Conservation (phyloP, 1,139 yeast species). For the Magnusiomyces ingens region DNA sequence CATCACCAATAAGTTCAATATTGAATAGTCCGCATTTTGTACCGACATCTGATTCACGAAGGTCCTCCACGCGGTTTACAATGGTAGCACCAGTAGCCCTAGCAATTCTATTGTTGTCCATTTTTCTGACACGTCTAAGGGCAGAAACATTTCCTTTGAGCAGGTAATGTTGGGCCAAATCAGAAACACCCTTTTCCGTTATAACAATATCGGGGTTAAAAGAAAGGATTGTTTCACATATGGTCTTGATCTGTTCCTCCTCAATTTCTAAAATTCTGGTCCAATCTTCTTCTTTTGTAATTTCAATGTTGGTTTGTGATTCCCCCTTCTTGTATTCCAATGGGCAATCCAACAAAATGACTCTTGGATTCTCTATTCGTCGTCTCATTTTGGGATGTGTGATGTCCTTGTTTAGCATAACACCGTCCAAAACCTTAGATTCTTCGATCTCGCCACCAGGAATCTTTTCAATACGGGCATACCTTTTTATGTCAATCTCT, state of each 20-base stretch:
- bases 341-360: constrained; percentile 89
- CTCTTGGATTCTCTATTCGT: constrained; percentile 77
- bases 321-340: constrained; percentile 98
- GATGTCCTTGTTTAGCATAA: constrained; percentile 89
- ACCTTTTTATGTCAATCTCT: constrained; percentile 90
- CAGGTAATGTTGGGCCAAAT: constrained; percentile 93
- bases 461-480: constrained; percentile 87
- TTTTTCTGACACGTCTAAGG: constrained; percentile 88
- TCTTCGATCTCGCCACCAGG: constrained; percentile 97
- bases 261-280: constrained; percentile 90
- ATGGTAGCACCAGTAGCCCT: constrained; percentile 98
- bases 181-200: constrained; percentile 98
- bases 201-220: constrained; percentile 91
- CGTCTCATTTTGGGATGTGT: constrained; percentile 98
- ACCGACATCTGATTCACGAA: constrained; percentile 87
- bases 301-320: constrained; percentile 96
- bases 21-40: constrained; percentile 83
- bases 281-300: constrained; percentile 96
- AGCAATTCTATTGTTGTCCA: constrained; percentile 94
- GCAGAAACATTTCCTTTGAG: constrained; percentile 91
- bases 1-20: constrained; percentile 95
- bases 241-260: constrained; percentile 87
- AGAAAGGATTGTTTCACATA: constrained; percentile 80
- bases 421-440: constrained; percentile 82
- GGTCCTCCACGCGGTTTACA: constrained; percentile 90